A percentile compares a stretch with the other conserved stretches of the same genome.
These are phyloP conservation scores for Paramecium caudatum DNA, from an alignment of 73 alveolate species.

Conservation along the genomic window DNA sequence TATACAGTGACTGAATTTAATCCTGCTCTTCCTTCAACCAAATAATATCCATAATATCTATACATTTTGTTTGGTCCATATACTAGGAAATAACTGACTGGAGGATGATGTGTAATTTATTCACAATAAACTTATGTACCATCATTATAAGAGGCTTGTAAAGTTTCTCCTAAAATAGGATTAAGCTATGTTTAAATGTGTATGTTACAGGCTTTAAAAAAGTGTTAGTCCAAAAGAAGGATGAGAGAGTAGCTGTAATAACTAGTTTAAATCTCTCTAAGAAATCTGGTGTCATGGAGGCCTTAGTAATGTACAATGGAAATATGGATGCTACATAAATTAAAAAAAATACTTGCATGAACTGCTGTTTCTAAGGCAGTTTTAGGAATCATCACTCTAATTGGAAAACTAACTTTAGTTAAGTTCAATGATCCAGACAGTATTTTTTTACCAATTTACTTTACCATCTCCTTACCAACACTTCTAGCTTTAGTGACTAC, in stretches of 20 bases:
- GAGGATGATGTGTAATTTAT: slow-evolving; percentile 97
- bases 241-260: slow-evolving; percentile 80
- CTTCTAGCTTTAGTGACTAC: slow-evolving; percentile 78
- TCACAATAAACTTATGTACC: slow-evolving; percentile 96
- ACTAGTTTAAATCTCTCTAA: slow-evolving; percentile 86
- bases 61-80: slow-evolving; percentile 87
- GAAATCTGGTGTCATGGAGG: slow-evolving; percentile 85
- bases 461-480: slow-evolving; percentile 87
- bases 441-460: slow-evolving; percentile 86
- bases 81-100: slow-evolving; percentile 78
- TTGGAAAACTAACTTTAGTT: slow-evolving; percentile 87
- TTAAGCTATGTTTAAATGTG: slow-evolving; percentile 76
- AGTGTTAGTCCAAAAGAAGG: slow-evolving; percentile 80
- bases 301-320: slow-evolving; percentile 85
- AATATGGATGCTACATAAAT: slow-evolving; percentile 65
- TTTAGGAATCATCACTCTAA: slow-evolving; percentile 85
- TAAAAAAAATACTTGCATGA: slow-evolving; percentile 51
- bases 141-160: slow-evolving; percentile 93
- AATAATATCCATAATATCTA: slow-evolving; percentile 78
- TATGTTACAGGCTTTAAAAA: slow-evolving; percentile 87
- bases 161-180: slow-evolving; percentile 98
- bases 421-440: slow-evolving; percentile 87
- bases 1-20: slow-evolving; percentile 84
- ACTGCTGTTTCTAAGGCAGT: slow-evolving; percentile 82
- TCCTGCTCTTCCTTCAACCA: slow-evolving; percentile 88